Evolutionary conservation across 805 yeast species (phyloP).

Genomic region (Monosporozyma solicola): DNA sequence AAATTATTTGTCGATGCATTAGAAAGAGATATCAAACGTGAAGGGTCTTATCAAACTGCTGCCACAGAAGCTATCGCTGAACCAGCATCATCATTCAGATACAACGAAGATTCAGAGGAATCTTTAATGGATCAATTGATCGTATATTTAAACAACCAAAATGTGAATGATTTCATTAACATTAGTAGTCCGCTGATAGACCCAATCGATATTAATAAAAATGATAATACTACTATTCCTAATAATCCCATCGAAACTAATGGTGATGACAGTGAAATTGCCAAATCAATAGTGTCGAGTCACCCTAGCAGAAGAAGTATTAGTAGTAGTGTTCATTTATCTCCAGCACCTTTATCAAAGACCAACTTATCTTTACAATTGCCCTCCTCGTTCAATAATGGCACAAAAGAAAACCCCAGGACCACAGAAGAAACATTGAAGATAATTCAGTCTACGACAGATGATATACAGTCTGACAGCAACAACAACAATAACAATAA

Average conservation of each 20-base stretch:
- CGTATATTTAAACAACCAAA: background rate
- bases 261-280: background rate
- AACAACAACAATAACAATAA: background rate
- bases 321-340: background rate
- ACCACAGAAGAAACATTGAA: background rate
- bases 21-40: conserved; percentile 84
- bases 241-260: background rate
- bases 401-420: background rate
- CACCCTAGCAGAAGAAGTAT: background rate
- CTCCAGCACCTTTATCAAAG: background rate
- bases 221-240: background rate
- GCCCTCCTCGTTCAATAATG: background rate
- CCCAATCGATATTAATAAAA: no score
- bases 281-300: background rate
- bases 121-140: conserved; percentile 48
- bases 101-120: conserved; percentile 36
- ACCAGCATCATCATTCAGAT: conserved; percentile 72
- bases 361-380: background rate
- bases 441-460: background rate
- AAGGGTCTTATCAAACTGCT: conserved; percentile 47
- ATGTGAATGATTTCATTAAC: background rate
- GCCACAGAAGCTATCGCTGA: conserved; percentile 67
- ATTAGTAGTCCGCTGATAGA: background rate
- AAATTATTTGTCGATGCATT: conserved; percentile 85
- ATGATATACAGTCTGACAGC: background rate